phyloP scores from a whole-genome alignment of 2,329 filamentous ascomycete species.

The Dendrostoma leiphaemia region DNA sequence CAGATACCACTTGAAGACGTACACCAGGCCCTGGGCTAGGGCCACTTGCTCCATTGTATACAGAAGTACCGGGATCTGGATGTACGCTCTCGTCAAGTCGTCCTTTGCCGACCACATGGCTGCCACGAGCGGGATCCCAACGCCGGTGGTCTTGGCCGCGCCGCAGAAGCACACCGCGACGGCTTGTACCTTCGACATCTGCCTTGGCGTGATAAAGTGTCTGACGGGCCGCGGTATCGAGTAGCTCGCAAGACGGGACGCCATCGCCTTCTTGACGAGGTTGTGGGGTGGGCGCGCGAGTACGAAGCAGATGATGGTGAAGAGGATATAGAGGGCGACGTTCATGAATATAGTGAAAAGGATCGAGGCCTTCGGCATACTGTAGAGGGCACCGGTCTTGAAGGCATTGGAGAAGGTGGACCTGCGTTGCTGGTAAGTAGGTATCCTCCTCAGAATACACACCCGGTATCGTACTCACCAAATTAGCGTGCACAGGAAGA shows the following conservation, averaged over 20 bases:
- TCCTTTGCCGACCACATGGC: slow-evolving; percentile 64
- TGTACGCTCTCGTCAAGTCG: slow-evolving; percentile 52
- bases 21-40: slow-evolving; percentile 43
- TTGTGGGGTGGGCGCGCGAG: slow-evolving; percentile 41
- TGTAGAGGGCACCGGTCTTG: slow-evolving; percentile 58
- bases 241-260: slow-evolving; percentile 31
- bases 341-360: slow-evolving; percentile 68
- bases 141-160: slow-evolving; percentile 68
- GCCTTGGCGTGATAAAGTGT: slow-evolving; percentile 43
- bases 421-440: slow-evolving; percentile 38
- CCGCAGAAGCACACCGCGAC: slow-evolving; percentile 73
- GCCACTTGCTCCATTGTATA: slow-evolving; percentile 59
- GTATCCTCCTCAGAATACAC: background rate
- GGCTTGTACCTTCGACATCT: slow-evolving; percentile 58
- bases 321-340: slow-evolving; percentile 60
- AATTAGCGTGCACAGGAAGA: slow-evolving; percentile 46
- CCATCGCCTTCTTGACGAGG: slow-evolving; percentile 30
- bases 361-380: slow-evolving; percentile 58
- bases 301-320: slow-evolving; percentile 59
- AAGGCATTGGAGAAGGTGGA: slow-evolving; percentile 67
- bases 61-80: slow-evolving; percentile 63
- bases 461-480: slow-evolving; percentile 41
- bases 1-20: slow-evolving; percentile 47
- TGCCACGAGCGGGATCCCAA: slow-evolving; percentile 66
- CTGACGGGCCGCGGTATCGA: slow-evolving; percentile 29